These are phyloP conservation scores for Cylindrotheca closterium DNA, from an alignment of 108 stramenopile species.

Conservation along the genomic window DNA sequence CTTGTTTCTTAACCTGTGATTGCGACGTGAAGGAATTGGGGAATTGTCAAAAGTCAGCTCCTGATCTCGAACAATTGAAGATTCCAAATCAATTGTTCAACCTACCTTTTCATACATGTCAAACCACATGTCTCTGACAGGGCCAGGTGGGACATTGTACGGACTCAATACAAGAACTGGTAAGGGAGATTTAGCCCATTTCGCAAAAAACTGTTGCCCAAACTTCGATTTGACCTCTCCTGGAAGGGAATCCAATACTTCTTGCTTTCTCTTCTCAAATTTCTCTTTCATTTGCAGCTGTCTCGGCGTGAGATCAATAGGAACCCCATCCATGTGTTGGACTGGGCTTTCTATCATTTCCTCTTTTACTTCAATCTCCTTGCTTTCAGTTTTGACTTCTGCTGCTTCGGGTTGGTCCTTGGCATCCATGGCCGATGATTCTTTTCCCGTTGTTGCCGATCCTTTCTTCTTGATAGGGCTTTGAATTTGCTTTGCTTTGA, in stretches of 20 bases:
- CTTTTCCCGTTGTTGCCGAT: neutral
- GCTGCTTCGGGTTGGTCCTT: neutral
- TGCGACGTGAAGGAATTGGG: too few species aligned
- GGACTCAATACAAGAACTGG: slow-evolving; percentile 69
- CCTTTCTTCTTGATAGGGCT: slow-evolving; percentile 5
- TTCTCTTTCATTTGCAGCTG: slow-evolving; percentile 7
- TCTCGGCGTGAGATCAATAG: neutral
- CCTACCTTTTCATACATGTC: slow-evolving; percentile 80
- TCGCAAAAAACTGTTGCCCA: slow-evolving; percentile 66
- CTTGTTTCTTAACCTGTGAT: slow-evolving; percentile 5
- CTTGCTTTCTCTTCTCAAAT: slow-evolving; percentile 36
- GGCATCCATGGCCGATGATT: neutral
- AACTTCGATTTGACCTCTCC: slow-evolving; percentile 47
- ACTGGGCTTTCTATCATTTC: neutral
- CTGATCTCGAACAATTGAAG: neutral
- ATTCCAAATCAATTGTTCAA: neutral
- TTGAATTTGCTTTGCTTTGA: neutral
- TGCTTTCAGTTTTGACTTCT: too few species aligned
- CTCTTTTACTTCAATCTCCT: too few species aligned
- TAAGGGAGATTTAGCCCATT: slow-evolving; percentile 58
- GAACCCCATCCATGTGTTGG: neutral
- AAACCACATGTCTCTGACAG: slow-evolving; percentile 66
- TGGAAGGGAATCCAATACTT: slow-evolving; percentile 46
- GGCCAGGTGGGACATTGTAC: slow-evolving; percentile 66
- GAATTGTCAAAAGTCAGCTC: too few species aligned